Evolutionary conservation across 2,329 filamentous ascomycete genomes (phyloP), one percentile per base, ranked within the genome.

Genomic region (Rhynchosporium secalis): DNA sequence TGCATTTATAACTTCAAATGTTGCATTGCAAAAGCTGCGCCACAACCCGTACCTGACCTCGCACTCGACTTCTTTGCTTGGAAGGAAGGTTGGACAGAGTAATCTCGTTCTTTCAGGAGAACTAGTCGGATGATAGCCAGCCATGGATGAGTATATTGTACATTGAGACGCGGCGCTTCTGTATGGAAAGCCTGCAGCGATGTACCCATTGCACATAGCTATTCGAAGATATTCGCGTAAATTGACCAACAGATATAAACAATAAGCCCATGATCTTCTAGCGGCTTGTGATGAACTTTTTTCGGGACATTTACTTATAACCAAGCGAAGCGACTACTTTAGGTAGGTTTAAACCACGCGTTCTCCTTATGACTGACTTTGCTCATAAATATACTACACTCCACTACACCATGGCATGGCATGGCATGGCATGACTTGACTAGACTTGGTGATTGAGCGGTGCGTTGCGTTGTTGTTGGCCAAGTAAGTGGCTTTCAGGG

Each of bases 31-130:
- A 43, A 52, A 38, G 38, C 58, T 62, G 62, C 62, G 65, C 62
- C 62, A 64, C 65, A 47, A 28, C 41, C 46, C 36, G 56, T 46
- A 49, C 45, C 38, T 54, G 20, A 28, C 55, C n/a, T 56, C 38
- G 41, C 41, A 31, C 38, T 56, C 29, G 38, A 41, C 52, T 6
- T 41, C 33, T 45, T 48, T 58, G 48, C 47, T 51, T 48, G 28
- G 52, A 5, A 33, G 29, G 20, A 20, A 36, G 29, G 31, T 36
- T 36, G 29, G 47, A n/a, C 28, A 15, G 29, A 33, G 10, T 28
- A 15, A 48, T 26, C 28, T 48, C 13, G 20, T 29, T 31, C 26
- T 48, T 31, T 7, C 9, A 48, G 7, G 47, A 51, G 29, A 36
- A 8, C 5, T 28, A 13, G 47, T 29, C 9, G 28, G 47, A 51